Evolutionary conservation across 169 alveolate genomes (phyloP), one percentile per base, ranked within the genome.

Genomic region (Plasmodium ovale): DNA sequence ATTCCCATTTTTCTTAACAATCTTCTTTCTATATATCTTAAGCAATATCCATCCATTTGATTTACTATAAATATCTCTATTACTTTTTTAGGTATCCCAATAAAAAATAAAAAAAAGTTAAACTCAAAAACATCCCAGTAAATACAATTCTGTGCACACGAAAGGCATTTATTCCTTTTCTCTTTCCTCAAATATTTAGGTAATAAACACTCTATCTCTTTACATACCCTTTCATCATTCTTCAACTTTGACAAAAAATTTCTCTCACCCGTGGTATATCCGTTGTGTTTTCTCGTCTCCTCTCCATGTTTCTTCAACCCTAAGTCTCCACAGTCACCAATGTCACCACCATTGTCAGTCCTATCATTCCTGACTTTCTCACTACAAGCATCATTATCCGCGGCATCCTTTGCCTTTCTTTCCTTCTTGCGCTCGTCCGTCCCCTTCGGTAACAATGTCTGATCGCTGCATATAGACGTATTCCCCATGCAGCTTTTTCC

Each of bases 61-160:
- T 92, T 74, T 59, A 39, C 35, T 47, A 92, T 62, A 68, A 92
- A 92, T 25, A 73, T 64, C 31, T 87, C 87, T 33, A 82, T 35
- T 39, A 70, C 58, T 59, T 92, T 85, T 44, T 77, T 85, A 6
- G 92, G 84, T n/a, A 92, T 72, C 14, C 94, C 93, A 35, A 92
- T 39, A 44, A 89, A 79, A 54, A 85, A 88, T 6, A 92, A 44
- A 87, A 87, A 92, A 47, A 84, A 92, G 21, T 89, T 88, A 27
- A 92, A 72, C 19, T 92, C 93, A 74, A 64, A 87, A 14, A 92
- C 88, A 53, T 77, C 72, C 94, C 94, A 92, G 29, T 87, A 74
- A 49, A 92, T 68, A 29, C 93, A 87, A 64, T 59, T 82, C 49
- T 92, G 93, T 23, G 94, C 94, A 69, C 69, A 70, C 9, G 82